Base-by-base conservation (phyloP, 1,139 yeast species). In the Blastobotrys ciferrii region DNA sequence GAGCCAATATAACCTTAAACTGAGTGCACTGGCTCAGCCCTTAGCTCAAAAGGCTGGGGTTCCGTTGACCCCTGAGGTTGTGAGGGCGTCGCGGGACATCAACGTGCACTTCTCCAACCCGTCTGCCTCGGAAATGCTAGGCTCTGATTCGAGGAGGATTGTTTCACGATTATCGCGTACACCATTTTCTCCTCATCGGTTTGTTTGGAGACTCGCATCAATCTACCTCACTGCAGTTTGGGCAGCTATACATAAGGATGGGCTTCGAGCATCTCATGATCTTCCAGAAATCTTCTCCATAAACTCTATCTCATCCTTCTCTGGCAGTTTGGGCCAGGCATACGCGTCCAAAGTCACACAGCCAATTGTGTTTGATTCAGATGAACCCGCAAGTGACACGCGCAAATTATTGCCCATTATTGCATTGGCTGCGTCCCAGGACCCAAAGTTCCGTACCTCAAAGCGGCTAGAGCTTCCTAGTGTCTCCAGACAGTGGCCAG, bases 191-290 rank as follows among this genome's bases (percentile, higher is more conserved):
- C 48, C 48, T 1, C 45, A 46, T 36, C 30, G 45, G 20, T 46
- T 23, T 23, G 48, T 46, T 11, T 46, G 48, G 48, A 12, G 48
- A 12, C 38, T 46, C 11, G 48, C 48, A n/a, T 30, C 43, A 5
- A n/a, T 46, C 19, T 46, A 46, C 32, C 41, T 46, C 14, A 23
- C 45, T 6, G 48, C 48, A 2, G 37, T 41, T 6, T 46, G 48
- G 48, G 33, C 38, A n/a, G 42, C 30, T 17, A 25, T 31, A 4
- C 32, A 33, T 23, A 39, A 32, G 9, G 43, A 46, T 4, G 33
- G 33, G 2, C 37, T 46, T 13, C 18, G 23, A 7, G 28, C 42
- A 7, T 17, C 19, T 1, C 42, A 43, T 12, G 36, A 46, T 32
- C 11, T 35, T 13, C 31, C 19, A 9, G 48, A 46, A 19, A n/a